These are phyloP conservation scores for Aspergillus avenaceus DNA, from an alignment of 495 filamentous ascomycete genomes.

Conservation along the genomic window DNA sequence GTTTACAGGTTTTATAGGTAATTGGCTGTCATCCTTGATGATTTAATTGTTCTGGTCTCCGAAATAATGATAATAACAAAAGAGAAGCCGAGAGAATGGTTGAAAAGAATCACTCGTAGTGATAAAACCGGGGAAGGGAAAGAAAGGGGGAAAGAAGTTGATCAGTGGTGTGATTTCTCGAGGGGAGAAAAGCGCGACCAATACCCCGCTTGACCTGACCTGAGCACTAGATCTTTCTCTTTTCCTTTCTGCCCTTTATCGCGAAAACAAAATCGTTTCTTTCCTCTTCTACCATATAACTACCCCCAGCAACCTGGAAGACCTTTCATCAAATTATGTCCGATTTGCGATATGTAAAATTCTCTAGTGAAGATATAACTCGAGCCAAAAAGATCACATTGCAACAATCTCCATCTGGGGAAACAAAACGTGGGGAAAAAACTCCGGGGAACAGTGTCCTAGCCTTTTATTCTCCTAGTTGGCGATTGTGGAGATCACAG, in stretches of 20 bases:
- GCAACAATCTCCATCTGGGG: background rate
- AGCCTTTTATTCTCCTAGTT: too few relatives aligned
- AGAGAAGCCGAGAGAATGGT: too few relatives aligned
- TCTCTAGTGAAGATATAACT: background rate
- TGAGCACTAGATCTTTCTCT: background rate
- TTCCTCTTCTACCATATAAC: background rate
- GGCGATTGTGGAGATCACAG: too few relatives aligned
- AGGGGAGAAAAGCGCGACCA: background rate
- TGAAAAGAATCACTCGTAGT: too few relatives aligned
- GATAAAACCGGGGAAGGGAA: background rate
- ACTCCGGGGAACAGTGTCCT: background rate
- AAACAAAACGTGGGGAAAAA: background rate
- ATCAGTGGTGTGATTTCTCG: background rate
- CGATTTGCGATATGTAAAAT: background rate
- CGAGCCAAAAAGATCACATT: background rate
- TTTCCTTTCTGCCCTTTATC: background rate
- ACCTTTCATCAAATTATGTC: background rate
- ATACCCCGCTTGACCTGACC: background rate
- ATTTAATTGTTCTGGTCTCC: too few relatives aligned
- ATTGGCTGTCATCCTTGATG: background rate
- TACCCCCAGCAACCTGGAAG: too few relatives aligned
- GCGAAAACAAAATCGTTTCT: background rate
- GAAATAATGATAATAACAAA: too few relatives aligned
- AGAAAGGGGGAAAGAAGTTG: background rate
- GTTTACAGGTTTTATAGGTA: background rate